Percentiles rank a stretch among this genome's conserved stretches.
These are phyloP conservation scores for Lepiota venenata DNA, from an alignment of 768 basidiomycete genomes.

Conservation along the genomic window DNA sequence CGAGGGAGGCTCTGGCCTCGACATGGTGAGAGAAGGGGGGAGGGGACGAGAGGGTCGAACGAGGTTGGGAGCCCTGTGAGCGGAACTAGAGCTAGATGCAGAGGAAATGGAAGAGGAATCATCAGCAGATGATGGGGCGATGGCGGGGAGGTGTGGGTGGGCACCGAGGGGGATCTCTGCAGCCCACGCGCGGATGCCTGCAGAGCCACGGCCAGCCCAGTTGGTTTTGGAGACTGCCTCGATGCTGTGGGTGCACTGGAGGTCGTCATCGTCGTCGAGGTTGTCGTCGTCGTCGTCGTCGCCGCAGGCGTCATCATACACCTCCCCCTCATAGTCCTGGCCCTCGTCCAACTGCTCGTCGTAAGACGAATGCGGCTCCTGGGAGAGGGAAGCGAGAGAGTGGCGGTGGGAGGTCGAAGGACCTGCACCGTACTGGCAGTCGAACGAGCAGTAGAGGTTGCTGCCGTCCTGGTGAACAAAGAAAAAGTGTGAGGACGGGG, in stretches of 20 bases:
- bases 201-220: constrained; percentile 15
- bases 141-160: not conserved
- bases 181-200: constrained; percentile 32
- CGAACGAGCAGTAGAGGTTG: constrained; percentile 50
- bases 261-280: constrained; percentile 18
- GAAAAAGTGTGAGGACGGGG: constrained; percentile 16
- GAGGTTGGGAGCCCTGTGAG: constrained; percentile 33
- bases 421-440: constrained; percentile 34
- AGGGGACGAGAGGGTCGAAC: constrained; percentile 38
- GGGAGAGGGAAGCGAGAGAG: not conserved
- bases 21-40: constrained; percentile 50
- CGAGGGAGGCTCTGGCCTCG: constrained; percentile 31
- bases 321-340: constrained; percentile 20
- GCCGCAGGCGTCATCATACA: constrained; percentile 19
- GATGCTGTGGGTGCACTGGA: constrained; percentile 24
- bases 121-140: not conserved
- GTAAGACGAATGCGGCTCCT: not conserved
- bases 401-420: constrained; percentile 17
- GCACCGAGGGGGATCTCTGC: constrained; percentile 12
- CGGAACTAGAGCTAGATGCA: constrained; percentile 17
- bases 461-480: constrained; percentile 26
- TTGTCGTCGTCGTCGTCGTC: constrained; percentile 25
- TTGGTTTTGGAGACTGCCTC: constrained; percentile 17
- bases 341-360: constrained; percentile 14
- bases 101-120: constrained; percentile 17